phyloP scores from a whole-genome alignment of 306 rosid genomes.

The Ormosia emarginata region DNA sequence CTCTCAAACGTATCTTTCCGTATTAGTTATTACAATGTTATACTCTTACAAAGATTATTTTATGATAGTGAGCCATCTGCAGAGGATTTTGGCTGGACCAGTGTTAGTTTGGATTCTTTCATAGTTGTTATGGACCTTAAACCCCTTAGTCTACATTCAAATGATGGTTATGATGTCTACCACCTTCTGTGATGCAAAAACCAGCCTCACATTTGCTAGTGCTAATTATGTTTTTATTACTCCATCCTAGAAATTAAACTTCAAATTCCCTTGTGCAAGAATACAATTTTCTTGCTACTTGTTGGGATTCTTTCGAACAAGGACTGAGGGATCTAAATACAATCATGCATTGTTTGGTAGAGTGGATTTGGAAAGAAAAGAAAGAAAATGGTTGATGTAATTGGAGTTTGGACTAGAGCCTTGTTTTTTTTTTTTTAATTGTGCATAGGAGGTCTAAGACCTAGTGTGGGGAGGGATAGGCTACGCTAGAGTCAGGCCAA shows the following conservation, averaged over 20 bases:
- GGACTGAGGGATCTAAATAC: not conserved
- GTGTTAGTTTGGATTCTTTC: conserved; percentile 5
- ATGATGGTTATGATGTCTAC: not conserved
- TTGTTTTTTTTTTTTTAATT: not conserved
- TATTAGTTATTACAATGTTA: not conserved
- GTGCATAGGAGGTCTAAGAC: not conserved
- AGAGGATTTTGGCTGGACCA: not conserved
- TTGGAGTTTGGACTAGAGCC: not conserved
- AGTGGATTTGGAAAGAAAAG: conserved; percentile 1
- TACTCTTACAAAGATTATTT: not conserved
- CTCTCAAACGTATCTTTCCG: not conserved
- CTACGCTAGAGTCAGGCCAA: not conserved
- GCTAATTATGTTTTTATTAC: not conserved
- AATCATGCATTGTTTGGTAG: not conserved
- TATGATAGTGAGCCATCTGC: not conserved
- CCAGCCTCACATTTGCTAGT: not conserved
- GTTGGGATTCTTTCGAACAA: not conserved
- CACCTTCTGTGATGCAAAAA: not conserved
- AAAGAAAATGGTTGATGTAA: not conserved
- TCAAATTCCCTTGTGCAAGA: not conserved
- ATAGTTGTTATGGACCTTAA: conserved; percentile 11
- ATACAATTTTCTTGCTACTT: conserved; percentile 7
- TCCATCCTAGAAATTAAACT: not conserved
- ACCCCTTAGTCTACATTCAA: not conserved
- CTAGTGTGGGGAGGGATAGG: not conserved